Evolutionary conservation across 2,329 filamentous ascomycete species (phyloP).

Genomic region (Rhexocercosporidium sp.): DNA sequence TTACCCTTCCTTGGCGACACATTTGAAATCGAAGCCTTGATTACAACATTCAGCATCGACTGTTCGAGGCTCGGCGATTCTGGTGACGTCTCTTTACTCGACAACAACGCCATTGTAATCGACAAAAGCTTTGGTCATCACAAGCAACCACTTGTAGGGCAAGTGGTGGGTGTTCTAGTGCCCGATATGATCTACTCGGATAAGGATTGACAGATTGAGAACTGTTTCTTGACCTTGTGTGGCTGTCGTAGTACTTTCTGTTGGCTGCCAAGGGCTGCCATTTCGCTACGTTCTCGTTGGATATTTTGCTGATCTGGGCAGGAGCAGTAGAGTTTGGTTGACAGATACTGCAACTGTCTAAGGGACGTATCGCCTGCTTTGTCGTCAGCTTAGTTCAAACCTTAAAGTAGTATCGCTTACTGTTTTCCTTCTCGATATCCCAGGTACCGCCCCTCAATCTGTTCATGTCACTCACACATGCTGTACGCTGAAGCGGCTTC

Average conservation of each 20-base stretch:
- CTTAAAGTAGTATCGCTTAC: no score
- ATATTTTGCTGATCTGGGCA: neutral
- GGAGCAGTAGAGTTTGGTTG: no score
- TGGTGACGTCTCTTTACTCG: conserved; percentile 97
- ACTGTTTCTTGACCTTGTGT: neutral
- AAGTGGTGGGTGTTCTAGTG: conserved; percentile 79
- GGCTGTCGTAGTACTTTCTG: neutral
- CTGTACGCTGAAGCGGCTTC: no score
- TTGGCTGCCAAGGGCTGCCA: no score
- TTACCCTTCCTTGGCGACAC: conserved; percentile 94
- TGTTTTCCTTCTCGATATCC: no score
- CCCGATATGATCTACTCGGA: neutral
- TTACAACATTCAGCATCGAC: conserved; percentile 98
- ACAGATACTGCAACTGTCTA: no score
- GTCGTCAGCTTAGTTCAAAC: no score
- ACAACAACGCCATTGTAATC: conserved; percentile 99
- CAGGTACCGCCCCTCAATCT: no score
- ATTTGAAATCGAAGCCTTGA: conserved; percentile 93
- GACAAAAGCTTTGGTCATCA: conserved; percentile 98
- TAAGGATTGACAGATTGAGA: neutral
- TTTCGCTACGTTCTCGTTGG: neutral
- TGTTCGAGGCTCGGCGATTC: conserved; percentile 86
- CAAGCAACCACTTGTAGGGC: conserved; percentile 96
- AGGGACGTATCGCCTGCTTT: no score
- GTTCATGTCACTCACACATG: no score